A percentile compares a stretch with the other conserved stretches of the same genome.
These are phyloP conservation scores for Mycosphaerella arachidis DNA, from an alignment of 2,329 filamentous ascomycete species.

Conservation along the genomic window DNA sequence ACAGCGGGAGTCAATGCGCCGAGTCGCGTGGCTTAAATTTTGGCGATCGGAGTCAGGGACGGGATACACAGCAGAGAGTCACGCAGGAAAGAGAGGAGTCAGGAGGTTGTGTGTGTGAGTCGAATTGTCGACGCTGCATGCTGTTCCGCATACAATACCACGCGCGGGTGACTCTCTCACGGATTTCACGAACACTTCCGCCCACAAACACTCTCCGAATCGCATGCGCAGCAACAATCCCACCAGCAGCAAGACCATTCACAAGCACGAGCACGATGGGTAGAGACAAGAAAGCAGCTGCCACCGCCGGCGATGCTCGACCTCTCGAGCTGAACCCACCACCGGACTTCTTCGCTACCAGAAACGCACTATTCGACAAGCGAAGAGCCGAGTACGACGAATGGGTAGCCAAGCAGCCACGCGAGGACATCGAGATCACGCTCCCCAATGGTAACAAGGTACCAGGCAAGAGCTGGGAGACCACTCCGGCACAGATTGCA, in stretches of 20 bases:
- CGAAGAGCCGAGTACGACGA: conserved; percentile 80
- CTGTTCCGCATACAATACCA: not conserved
- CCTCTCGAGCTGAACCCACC: conserved; percentile 49
- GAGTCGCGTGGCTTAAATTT: not conserved
- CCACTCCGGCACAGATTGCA: conserved; percentile 74
- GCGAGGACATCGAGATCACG: conserved; percentile 69
- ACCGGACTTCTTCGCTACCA: conserved; percentile 75
- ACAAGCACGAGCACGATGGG: not conserved
- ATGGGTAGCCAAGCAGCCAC: conserved; percentile 65
- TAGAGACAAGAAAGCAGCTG: conserved; percentile 13
- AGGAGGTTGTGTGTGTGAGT: not conserved
- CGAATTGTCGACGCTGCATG: not conserved
- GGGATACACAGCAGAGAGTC: not conserved
- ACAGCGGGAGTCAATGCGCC: not conserved
- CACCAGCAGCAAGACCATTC: not conserved
- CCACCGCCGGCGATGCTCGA: conserved; percentile 34
- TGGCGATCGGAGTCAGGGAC: not conserved
- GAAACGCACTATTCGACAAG: conserved; percentile 82
- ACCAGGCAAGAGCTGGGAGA: conserved; percentile 82
- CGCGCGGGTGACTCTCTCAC: conserved; percentile 6
- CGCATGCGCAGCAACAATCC: not conserved
- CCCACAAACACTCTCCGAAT: not conserved
- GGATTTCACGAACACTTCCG: not conserved
- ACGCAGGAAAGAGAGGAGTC: not conserved
- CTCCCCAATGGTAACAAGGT: conserved; percentile 67